Conservation (phyloP, 2,329 filamentous ascomycete species). For the Periconia sp. region DNA sequence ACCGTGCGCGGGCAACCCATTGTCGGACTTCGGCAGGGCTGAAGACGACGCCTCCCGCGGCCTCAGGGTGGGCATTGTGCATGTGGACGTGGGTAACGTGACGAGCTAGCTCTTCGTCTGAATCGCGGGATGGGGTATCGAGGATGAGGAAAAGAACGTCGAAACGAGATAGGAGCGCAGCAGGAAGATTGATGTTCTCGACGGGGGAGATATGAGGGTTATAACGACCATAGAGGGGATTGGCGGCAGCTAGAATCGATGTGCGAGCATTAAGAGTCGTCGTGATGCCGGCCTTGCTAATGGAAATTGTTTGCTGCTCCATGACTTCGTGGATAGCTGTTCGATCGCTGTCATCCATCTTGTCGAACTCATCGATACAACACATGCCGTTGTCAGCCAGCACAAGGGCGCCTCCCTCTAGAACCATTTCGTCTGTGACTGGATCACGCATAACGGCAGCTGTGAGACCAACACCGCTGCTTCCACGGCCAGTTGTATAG, state of each 20-base stretch:
- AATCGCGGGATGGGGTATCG: conserved; percentile 88
- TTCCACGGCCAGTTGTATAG: conserved; percentile 81
- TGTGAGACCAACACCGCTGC: conserved; percentile 81
- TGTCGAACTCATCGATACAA: conserved; percentile 88
- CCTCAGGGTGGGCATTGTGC: conserved; percentile 88
- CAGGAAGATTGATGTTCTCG: conserved; percentile 99
- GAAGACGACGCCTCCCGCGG: conserved; percentile 74
- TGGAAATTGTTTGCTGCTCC: conserved; percentile 87
- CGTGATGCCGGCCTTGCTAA: conserved; percentile 91
- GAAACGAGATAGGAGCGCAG: conserved; percentile 93
- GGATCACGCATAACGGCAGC: conserved; percentile 85
- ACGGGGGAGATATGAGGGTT: conserved; percentile 97
- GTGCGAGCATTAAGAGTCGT: conserved; percentile 96
- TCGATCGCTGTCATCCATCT: conserved; percentile 84
- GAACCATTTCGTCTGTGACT: conserved; percentile 83
- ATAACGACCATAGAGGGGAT: conserved; percentile 96
- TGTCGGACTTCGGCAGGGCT: conserved; percentile 91
- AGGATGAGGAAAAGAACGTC: conserved; percentile 96
- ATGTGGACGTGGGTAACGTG: conserved; percentile 98
- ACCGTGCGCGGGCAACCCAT: conserved; percentile 91
- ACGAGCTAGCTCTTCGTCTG: conserved; percentile 89
- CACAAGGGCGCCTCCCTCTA: conserved; percentile 80
- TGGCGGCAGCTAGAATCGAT: conserved; percentile 93
- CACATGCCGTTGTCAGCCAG: conserved; percentile 84
- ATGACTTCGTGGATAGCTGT: conserved; percentile 88